Evolutionary conservation across 805 yeast genomes (phyloP), one percentile per base, ranked within the genome.

Genomic region (Starmera pachycereana): DNA sequence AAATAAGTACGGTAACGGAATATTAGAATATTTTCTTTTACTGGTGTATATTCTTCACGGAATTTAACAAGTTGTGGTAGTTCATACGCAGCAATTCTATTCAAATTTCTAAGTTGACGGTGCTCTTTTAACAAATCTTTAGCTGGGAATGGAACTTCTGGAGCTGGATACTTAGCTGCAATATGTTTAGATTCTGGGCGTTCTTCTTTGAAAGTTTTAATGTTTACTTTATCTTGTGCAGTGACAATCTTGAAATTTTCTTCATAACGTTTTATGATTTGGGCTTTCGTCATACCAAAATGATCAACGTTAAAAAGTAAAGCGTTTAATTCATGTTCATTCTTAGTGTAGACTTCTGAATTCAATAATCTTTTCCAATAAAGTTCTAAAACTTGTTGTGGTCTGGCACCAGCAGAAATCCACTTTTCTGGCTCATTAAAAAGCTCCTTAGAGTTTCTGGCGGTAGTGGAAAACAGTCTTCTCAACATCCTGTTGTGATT

Each of bases 41-140:
- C 66, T 16, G 80, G 80, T 29, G 53, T 58, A 64, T 84, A 89
- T 44, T 69, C 71, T 60, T 81, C 77, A 50, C 90, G 80, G 57
- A 71, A 83, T 58, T 86, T 78, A 33, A 80, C 78, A 47, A 92
- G 69, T 41, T 77, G 72, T 7, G 98, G 98, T 69, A 90, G 72
- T 58, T 90, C 97, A 62, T 81, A 90, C 0, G 97, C 96, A 10
- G 94, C 86, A 35, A 86, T 69, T 51, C 97, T 73, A 54, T 80
- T 80, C 52, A 80, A 77, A 47, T 82, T 76, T 49, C 95, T 78
- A 50, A 75, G 78, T 47, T 76, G 81, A 54, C 97, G 74, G 52
- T 78, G 84, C 47, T 76, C 81, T 41, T 76, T 74, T 29, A 81
- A 72, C 44, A 74, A 72, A 51, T 81, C 79, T 50, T 81, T 94